Conservation (phyloP, 2,329 filamentous ascomycete genomes). For the Colletotrichum abscissum region DNA sequence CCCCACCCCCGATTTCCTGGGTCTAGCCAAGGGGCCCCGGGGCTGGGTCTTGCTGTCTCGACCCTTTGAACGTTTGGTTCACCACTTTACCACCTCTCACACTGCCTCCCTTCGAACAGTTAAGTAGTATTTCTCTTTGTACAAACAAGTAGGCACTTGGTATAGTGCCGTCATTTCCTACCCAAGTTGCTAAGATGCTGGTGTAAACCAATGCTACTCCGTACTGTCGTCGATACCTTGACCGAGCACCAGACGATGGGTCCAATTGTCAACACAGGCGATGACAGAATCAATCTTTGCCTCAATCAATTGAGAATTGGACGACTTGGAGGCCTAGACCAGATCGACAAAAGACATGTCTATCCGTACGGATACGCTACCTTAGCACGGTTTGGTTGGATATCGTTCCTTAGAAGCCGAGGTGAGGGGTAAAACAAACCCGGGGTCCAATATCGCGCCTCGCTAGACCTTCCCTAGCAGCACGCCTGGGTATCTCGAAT, state of each 20-base stretch:
- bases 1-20: neutral
- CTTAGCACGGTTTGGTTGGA: neutral
- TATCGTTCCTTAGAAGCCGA: neutral
- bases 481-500: neutral
- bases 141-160: too few species aligned
- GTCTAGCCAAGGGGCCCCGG: neutral
- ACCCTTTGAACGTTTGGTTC: conserved; percentile 5
- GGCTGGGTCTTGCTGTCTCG: neutral
- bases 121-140: too few species aligned
- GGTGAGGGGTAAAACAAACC: neutral
- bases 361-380: neutral
- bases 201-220: neutral
- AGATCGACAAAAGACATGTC: conserved; percentile 13
- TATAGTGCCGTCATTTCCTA: conserved; percentile 12
- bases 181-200: too few species aligned
- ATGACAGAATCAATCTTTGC: neutral
- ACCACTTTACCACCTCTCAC: neutral
- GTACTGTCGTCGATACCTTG: neutral
- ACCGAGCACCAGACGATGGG: neutral
- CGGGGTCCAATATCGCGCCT: conserved; percentile 8
- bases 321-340: conserved; percentile 10
- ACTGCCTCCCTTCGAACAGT: too few species aligned
- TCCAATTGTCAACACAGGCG: neutral
- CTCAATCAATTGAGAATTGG: neutral
- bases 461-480: neutral